Base-by-base conservation (phyloP, 805 yeast genomes). In the Brettanomyces bruxellensis region DNA sequence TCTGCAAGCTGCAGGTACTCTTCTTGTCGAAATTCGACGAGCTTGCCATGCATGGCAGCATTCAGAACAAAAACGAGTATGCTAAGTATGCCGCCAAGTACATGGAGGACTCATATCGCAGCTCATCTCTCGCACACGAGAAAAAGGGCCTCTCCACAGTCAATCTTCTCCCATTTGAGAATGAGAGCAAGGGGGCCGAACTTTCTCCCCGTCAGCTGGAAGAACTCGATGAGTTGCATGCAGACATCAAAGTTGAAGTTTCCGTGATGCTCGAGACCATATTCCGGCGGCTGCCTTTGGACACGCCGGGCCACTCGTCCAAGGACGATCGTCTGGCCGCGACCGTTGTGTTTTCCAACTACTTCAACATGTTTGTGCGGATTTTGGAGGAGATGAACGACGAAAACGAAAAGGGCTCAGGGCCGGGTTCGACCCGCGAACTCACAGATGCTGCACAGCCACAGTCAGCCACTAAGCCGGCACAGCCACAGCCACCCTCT, bases 281-380 rank as follows among this genome's bases (percentile, higher is more conserved):
- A 22, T 69, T 86, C 24, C 74, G 73, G 25, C 69, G 72, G n/a
- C 59, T 82, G 32, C 73, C 82, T 4, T 59, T 82, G 39, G 90
- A 81, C 75, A 25, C 82, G 76, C 34, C 82, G 70, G 47, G 80
- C 41, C 55, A 53, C 78, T 47, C 55, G 5, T 43, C 56, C 4
- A 53, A 52, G 9, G 61, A 60, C 35, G 60, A 51, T 35, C 45
- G 45, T 25, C 41, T 57, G 23, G 58, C 62, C 18, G 55, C 59
- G 8, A 77, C 77, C 30, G 75, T 83, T 41, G 71, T 79, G 9
- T 85, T 86, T 61, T 80, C 83, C 4, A 81, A 81, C 50, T 83
- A 81, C 55, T 85, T 83, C 61, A 80, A 81, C 14, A 55, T 72
- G 57, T 83, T 64, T 57, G 85, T 75, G 57, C 69, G 76, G 55